phyloP scores from a whole-genome alignment of 1,284 basidiomycete genomes.

The Phellinidium pouzarii region DNA sequence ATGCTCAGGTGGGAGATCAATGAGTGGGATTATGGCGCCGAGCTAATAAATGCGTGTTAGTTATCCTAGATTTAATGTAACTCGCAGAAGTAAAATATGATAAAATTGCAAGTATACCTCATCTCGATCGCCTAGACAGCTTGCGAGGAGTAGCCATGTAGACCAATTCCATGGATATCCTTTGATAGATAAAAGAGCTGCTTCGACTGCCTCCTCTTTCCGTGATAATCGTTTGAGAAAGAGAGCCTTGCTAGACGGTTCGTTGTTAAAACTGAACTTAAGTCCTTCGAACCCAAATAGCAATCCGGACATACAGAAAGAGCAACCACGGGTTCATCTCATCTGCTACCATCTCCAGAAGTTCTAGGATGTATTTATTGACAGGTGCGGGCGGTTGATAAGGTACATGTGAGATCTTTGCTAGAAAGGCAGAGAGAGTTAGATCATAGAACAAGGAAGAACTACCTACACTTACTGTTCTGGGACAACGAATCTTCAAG shows the following conservation, averaged over 20 bases:
- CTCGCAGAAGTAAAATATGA: no score
- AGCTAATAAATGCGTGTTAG: slow-evolving; percentile 36
- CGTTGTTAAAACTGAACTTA: slow-evolving; percentile 8
- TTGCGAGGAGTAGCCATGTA: slow-evolving; percentile 78
- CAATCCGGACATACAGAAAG: slow-evolving; percentile 58
- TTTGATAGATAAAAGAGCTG: slow-evolving; percentile 70
- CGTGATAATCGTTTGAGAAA: slow-evolving; percentile 74
- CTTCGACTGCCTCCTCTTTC: slow-evolving; percentile 83
- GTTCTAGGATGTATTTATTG: slow-evolving; percentile 53
- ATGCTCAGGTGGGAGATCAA: slow-evolving; percentile 61
- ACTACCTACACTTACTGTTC: slow-evolving; percentile 2
- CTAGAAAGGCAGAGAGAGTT: neutral
- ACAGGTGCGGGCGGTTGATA: slow-evolving; percentile 67
- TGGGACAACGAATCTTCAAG: slow-evolving; percentile 1
- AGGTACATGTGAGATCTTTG: slow-evolving; percentile 49
- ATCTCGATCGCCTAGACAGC: slow-evolving; percentile 82
- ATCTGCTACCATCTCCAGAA: slow-evolving; percentile 53
- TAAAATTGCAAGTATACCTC: slow-evolving; percentile 58
- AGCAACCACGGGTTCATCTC: slow-evolving; percentile 77
- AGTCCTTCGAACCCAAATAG: slow-evolving; percentile 13
- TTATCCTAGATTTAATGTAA: neutral
- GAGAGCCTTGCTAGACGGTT: slow-evolving; percentile 60
- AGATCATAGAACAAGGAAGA: neutral
- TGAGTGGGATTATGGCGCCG: slow-evolving; percentile 54
- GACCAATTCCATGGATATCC: slow-evolving; percentile 96